A percentile compares a stretch with the other conserved stretches of the same genome.
These are phyloP conservation scores for Phytopythium boreale DNA, from an alignment of 352 stramenopile species.

Conservation along the genomic window DNA sequence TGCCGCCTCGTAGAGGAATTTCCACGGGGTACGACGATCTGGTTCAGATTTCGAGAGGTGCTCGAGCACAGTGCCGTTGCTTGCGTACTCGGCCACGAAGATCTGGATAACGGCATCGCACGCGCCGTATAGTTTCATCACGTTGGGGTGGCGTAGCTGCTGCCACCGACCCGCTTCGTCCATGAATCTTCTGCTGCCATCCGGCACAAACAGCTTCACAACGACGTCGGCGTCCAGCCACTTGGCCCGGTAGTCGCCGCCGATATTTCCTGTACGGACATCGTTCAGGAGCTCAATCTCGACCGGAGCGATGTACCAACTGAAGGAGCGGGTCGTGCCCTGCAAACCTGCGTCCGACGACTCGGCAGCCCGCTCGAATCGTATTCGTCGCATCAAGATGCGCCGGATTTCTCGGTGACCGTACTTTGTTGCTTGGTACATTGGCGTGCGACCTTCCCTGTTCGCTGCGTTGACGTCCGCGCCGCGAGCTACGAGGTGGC, in stretches of 20 bases:
- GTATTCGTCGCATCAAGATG: neutral
- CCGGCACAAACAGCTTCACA: slow-evolving; percentile 25
- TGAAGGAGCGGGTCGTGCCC: neutral
- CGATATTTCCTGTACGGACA: neutral
- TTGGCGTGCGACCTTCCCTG: neutral
- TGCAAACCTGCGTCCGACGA: neutral
- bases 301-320: neutral
- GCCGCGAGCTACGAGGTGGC: neutral
- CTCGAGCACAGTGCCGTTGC: slow-evolving; percentile 14
- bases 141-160: slow-evolving; percentile 26
- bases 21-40: slow-evolving; percentile 21
- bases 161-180: slow-evolving; percentile 25
- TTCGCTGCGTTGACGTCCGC: neutral
- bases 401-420: neutral
- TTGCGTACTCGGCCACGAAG: slow-evolving; percentile 28
- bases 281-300: neutral
- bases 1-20: slow-evolving; percentile 23
- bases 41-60: slow-evolving; percentile 17
- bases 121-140: slow-evolving; percentile 29
- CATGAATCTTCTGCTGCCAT: slow-evolving; percentile 15
- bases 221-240: slow-evolving; percentile 11
- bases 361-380: neutral
- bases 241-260: neutral
- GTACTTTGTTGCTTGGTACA: neutral
- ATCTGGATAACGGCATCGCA: slow-evolving; percentile 22